Evolutionary conservation across 1,284 basidiomycete species (phyloP).

Genomic region (Ustilago xerochloae): DNA sequence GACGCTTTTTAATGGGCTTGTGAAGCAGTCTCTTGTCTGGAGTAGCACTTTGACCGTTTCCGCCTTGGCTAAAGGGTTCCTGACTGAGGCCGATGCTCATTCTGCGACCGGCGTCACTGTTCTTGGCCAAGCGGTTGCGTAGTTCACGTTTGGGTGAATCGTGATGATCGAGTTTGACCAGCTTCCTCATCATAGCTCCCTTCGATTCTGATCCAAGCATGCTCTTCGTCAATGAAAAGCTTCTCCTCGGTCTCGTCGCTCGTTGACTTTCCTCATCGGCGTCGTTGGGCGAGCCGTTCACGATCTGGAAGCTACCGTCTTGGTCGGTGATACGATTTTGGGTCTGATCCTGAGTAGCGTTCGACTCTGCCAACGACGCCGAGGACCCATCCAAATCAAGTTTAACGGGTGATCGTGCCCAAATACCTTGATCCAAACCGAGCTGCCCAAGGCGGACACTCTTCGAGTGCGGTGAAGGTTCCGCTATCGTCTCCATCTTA

Average conservation of each 20-base stretch:
- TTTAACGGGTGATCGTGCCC: conserved; percentile 22
- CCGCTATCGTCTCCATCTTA: not conserved
- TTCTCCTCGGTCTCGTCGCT: conserved; percentile 3
- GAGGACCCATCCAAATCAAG: conserved; percentile 3
- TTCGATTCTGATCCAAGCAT: conserved; percentile 7
- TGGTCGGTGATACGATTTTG: not conserved
- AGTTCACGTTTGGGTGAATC: conserved; percentile 28
- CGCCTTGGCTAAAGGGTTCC: not conserved
- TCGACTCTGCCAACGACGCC: not conserved
- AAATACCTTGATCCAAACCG: conserved; percentile 37
- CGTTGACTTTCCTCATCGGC: not conserved
- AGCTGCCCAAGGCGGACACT: conserved; percentile 14
- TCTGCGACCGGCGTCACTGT: not conserved
- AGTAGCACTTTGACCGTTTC: not conserved
- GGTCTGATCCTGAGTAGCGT: not conserved
- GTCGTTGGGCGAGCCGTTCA: not conserved
- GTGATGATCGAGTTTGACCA: conserved; percentile 15
- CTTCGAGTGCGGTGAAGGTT: conserved; percentile 12
- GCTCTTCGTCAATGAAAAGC: conserved; percentile 10
- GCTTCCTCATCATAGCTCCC: conserved; percentile 4
- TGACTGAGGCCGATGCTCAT: not conserved
- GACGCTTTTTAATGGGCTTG: conserved; percentile 24
- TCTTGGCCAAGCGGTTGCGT: conserved; percentile 15
- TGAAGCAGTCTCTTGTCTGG: conserved; percentile 18
- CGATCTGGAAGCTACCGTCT: conserved; percentile 8